Conservation (phyloP, 352 stramenopile genomes). For the Globisporangium okanoganense region DNA sequence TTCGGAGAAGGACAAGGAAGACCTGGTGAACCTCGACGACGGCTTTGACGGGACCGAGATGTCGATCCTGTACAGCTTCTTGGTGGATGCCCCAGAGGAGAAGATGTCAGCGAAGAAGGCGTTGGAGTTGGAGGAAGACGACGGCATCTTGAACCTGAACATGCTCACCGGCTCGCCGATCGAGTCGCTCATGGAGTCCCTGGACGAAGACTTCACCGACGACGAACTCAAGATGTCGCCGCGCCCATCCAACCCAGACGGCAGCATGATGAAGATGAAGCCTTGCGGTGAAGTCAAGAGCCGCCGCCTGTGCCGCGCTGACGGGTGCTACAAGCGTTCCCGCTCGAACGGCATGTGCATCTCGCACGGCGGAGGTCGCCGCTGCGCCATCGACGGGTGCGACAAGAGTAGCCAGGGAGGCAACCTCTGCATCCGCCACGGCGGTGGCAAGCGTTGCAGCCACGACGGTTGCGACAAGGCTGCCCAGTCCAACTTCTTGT, state of each 20-base stretch:
- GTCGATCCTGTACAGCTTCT: constrained; percentile 85
- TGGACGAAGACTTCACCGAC: constrained; percentile 68
- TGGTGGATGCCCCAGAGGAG: constrained; percentile 72
- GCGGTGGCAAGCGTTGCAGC: constrained; percentile 78
- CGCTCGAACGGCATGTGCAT: constrained; percentile 86
- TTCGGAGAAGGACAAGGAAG: constrained; percentile 66
- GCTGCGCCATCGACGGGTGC: constrained; percentile 74
- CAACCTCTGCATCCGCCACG: constrained; percentile 85
- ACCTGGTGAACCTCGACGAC: constrained; percentile 74
- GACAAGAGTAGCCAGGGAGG: constrained; percentile 79
- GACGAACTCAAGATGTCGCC: constrained; percentile 65
- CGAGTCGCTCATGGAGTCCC: constrained; percentile 67
- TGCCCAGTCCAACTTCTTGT: constrained; percentile 81
- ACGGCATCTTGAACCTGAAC: constrained; percentile 79
- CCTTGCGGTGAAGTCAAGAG: constrained; percentile 42
- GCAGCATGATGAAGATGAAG: constrained; percentile 23
- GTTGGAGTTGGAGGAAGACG: constrained; percentile 41
- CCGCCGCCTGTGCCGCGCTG: constrained; percentile 62
- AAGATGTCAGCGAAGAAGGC: constrained; percentile 37
- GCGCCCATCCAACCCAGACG: constrained; percentile 20
- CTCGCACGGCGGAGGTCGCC: constrained; percentile 73
- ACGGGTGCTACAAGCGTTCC: constrained; percentile 84
- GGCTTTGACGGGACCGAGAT: constrained; percentile 85
- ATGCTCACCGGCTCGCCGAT: constrained; percentile 60
- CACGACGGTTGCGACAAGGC: constrained; percentile 76